Evolutionary conservation across 2,329 filamentous ascomycete species (phyloP), one percentile per base, ranked within the genome.

Genomic region (Sarocladium strictum): DNA sequence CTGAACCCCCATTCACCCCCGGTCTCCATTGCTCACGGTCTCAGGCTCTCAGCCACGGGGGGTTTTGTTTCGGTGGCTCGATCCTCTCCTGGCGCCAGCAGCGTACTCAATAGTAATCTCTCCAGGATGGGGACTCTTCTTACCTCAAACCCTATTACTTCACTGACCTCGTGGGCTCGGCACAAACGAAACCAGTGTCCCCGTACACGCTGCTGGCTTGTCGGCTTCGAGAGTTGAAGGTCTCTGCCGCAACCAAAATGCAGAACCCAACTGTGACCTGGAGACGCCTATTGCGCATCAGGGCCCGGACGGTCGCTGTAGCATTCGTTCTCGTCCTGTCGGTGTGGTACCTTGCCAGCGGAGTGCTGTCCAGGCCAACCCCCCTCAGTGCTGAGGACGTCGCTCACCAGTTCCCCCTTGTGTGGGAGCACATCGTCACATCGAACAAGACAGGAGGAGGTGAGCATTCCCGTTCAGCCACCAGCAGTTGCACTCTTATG

Each of bases 371-470:
- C n/a, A 15, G 9, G 23, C 24, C 43, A 23, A 15, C 6, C 23
- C 17, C 12, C 10, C 43, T 47, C 9, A 14, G 23, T 15, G 4
- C 43, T 9, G 9, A 27, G 23, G 43, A 47, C 9, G 29, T 47
- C 21, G 24, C 24, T 29, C 43, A 24, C 12, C 43, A 29, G 59
- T 52, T 59, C 58, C 27, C 60, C 7, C 14, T 61, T 32, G 56
- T 58, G 7, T 62, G 61, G 61, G 51, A 55, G 5, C 61, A 60
- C 23, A 55, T 62, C 19, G 57, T 61, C 27, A 38, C 55, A 15
- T 59, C 53, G 4, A 57, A 59, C 17, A 54, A 55, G 38, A 55
- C 50, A 10, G 59, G 60, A 17, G 61, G 61, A 55, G 60, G 61
- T 62, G 53, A 47, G 43, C 21, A 43, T 12, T n/a, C n/a, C 17